Base-by-base conservation (phyloP, 2,329 filamentous ascomycete species). In the Aspergillus sergii region DNA sequence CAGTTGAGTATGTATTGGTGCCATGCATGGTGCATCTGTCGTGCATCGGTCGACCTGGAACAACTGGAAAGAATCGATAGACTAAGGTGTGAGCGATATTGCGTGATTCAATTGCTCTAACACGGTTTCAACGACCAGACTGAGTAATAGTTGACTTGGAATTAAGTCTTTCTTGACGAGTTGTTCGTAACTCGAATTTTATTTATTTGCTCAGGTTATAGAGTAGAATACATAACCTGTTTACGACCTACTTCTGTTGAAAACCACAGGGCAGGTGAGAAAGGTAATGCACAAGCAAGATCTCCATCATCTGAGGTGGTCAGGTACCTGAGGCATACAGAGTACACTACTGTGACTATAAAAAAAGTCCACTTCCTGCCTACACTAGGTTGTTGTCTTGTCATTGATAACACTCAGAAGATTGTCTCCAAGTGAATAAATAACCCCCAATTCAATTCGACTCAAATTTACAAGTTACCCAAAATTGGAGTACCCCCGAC, bases 241-340 rank as follows among this genome's bases (percentile, higher is more conserved):
- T 4, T 21, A 32, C 10, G 19, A 32, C 10, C 46, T 8, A 36
- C 12, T 36, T 16, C 34, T 8, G 6, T 36, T 36, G 14, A 36
- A 16, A 36, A 16, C 34, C 6, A 16, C 26, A 32, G 46, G 16
- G n/a, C 30, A n/a, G 7, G 19, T 6, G 19, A 28, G 30, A 32
- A 32, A 30, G 23, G n/a, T 10, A 34, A 9, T 11, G 16, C 9
- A 0, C 4, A 36, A 21, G 28, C 21, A 34, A 16, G 5, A 21
- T 36, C 19, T 36, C 11, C 9, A 32, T 53, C 46, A 54, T 59
- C 58, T 59, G 58, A 54, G 46, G 23, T 30, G 36, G 26, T 59
- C 58, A 59, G 58, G 46, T 41, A 55, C 12, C 32, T 39, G 51
- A 16, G 21, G 4, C 34, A 16, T 11, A 55, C 12, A 16, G 10